A percentile compares a stretch with the other conserved stretches of the same genome.
Evolutionary conservation across 2,329 filamentous ascomycete species (phyloP).

Genomic region (Stagonosporopsis rhizophila): DNA sequence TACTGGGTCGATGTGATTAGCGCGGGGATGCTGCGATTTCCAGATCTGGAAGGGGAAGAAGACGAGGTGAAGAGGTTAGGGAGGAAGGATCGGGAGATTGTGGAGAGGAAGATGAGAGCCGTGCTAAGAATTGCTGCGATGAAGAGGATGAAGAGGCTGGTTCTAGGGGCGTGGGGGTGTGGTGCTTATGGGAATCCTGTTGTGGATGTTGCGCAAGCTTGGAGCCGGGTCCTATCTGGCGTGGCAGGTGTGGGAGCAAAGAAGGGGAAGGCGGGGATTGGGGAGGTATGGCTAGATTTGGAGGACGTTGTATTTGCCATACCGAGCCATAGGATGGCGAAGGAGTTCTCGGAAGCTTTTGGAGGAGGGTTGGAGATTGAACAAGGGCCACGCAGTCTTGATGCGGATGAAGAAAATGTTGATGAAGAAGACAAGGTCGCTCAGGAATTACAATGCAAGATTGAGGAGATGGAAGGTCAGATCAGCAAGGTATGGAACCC

Average conservation of each 20-base stretch:
- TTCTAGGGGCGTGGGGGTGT: constrained; percentile 71
- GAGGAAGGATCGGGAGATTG: constrained; percentile 59
- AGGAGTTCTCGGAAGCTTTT: constrained; percentile 60
- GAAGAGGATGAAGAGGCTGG: constrained; percentile 56
- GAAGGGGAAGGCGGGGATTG: constrained; percentile 23
- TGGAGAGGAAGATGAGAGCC: constrained; percentile 63
- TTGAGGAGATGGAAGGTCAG: constrained; percentile 46
- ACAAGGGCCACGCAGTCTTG: constrained; percentile 52
- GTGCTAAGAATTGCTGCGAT: constrained; percentile 61
- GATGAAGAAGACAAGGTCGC: constrained; percentile 35
- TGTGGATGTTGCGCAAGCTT: constrained; percentile 63
- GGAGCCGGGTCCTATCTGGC: constrained; percentile 51
- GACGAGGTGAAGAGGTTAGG: constrained; percentile 31
- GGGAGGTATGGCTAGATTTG: constrained; percentile 54
- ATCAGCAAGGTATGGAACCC: constrained; percentile 44
- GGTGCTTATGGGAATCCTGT: constrained; percentile 70
- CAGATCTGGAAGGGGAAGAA: constrained; percentile 59
- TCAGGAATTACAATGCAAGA: constrained; percentile 44
- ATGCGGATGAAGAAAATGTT: constrained; percentile 36
- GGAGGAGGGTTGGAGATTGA: constrained; percentile 50
- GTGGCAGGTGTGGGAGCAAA: constrained; percentile 27
- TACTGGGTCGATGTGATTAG: constrained; percentile 67
- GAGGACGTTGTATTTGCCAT: constrained; percentile 67
- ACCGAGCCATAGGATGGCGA: constrained; percentile 59
- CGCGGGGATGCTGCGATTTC: constrained; percentile 66